Evolutionary conservation across 2,329 filamentous ascomycete genomes (phyloP), one percentile per base, ranked within the genome.

Genomic region (Aspergillus sp.): DNA sequence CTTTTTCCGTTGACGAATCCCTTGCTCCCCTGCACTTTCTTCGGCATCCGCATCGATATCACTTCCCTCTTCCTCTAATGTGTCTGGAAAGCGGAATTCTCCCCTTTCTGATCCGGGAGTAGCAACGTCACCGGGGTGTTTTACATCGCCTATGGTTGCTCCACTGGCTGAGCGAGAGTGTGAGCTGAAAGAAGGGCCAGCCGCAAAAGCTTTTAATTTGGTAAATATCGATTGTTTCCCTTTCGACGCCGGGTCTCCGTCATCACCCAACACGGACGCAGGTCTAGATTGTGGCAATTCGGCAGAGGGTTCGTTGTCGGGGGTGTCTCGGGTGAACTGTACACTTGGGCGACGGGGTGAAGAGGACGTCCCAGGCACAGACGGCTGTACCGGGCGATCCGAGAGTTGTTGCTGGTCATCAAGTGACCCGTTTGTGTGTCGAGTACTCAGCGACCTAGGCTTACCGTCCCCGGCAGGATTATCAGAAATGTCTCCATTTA

Each of bases 31-130:
- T 0, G 83, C 87, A 36, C 89, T 95, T 61, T 93, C 88, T 61
- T 95, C 90, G 1, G 85, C 88, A 62, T 93, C 88, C 1, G 86
- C 83, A 58, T 86, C 84, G 10, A 75, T 81, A 62, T 90, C 88
- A 61, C 82, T 87, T 13, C 80, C 82, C 45, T 77, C 75, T 51
- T 79, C 77, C 34, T 70, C 66, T 43, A 82, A 62, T 1, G 75
- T 79, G 13, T 76, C 71, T 7, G 77, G 77, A 50, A 81, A 71
- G 44, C 73, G 71, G 37, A 73, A 69, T 28, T 70, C 68, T 27
- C 69, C 70, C 48, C 70, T 66, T 56, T 78, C 74, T n/a, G 71
- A 72, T 11, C 64, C 65, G 5, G 75, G 73, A 1, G 73, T 74
- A 19, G 69, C 59, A 13, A 67, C 36, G 12, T 68, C 70, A 37